phyloP scores from a whole-genome alignment of 495 filamentous ascomycete genomes.

The Penicillium crystallinum region DNA sequence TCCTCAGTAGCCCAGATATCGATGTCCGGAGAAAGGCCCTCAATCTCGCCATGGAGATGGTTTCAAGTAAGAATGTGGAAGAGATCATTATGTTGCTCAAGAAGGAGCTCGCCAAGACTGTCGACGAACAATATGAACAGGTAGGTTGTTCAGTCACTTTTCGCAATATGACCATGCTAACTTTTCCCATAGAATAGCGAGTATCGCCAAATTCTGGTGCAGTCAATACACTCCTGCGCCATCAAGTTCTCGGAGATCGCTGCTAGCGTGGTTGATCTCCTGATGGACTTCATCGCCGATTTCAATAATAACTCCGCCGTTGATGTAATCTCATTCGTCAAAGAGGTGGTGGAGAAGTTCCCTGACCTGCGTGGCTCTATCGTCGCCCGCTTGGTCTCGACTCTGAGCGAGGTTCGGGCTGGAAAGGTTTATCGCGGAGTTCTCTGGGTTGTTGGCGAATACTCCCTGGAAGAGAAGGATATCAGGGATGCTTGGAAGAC shows the following conservation, averaged over 20 bases:
- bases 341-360: slow-evolving; percentile 99
- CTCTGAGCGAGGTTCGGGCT: slow-evolving; percentile 87
- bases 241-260: slow-evolving; percentile 99
- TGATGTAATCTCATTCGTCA: slow-evolving; percentile 97
- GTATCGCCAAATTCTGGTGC: slow-evolving; percentile 91
- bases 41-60: slow-evolving; percentile 90
- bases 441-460: slow-evolving; percentile 97
- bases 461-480: slow-evolving; percentile 86
- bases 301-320: slow-evolving; percentile 96
- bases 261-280: slow-evolving; percentile 86
- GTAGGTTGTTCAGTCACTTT: slow-evolving; percentile 24
- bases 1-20: slow-evolving; percentile 93
- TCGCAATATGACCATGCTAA: slow-evolving; percentile 15
- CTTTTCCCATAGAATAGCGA: slow-evolving; percentile 66
- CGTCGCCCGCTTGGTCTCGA: slow-evolving; percentile 81
- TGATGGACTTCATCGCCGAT: slow-evolving; percentile 99
- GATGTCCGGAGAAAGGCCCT: slow-evolving; percentile 94
- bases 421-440: slow-evolving; percentile 97
- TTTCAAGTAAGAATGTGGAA: slow-evolving; percentile 97
- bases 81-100: slow-evolving; percentile 95
- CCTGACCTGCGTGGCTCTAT: slow-evolving; percentile 82
- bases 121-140: slow-evolving; percentile 98
- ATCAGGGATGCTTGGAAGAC: slow-evolving; percentile 97
- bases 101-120: slow-evolving; percentile 95
- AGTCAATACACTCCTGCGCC: slow-evolving; percentile 95